Conservation (phyloP, 305 asterid species). For the Fraxinus latifolia region DNA sequence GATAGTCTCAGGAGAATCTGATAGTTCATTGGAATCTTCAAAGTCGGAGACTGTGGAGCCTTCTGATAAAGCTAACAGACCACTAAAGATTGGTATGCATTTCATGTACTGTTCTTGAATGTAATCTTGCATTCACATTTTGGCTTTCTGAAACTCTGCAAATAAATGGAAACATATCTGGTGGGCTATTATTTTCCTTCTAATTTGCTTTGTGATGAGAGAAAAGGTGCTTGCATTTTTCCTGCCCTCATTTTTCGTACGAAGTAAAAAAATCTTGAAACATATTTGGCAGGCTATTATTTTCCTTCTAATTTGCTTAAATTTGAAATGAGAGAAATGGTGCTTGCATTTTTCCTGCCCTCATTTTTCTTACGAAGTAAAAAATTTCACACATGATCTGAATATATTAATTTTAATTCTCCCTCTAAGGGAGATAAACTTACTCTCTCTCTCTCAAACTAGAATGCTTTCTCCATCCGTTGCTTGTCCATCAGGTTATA, state of each 20-base stretch:
- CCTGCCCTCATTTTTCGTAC: not conserved
- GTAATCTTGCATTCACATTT: not conserved
- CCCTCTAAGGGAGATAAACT: not conserved
- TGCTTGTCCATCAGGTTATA: not conserved
- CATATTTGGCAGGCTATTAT: not conserved
- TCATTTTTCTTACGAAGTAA: not conserved
- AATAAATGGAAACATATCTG: not conserved
- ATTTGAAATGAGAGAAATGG: constrained; percentile 1
- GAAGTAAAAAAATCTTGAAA: not conserved
- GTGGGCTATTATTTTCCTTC: not conserved
- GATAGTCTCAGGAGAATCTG: constrained; percentile 71
- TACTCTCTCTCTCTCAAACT: not conserved
- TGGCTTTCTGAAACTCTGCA: not conserved
- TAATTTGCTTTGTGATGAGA: not conserved
- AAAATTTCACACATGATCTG: not conserved
- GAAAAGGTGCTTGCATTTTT: not conserved
- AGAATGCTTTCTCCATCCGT: not conserved
- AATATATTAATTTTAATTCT: not conserved
- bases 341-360: not conserved
- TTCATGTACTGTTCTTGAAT: constrained; percentile 14
- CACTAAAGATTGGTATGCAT: constrained; percentile 73
- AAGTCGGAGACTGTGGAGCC: constrained; percentile 43
- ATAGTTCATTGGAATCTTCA: constrained; percentile 50
- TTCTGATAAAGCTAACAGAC: constrained; percentile 47
- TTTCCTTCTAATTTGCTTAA: constrained; percentile 2